Evolutionary conservation across 1,284 basidiomycete genomes (phyloP), one percentile per base, ranked within the genome.

Genomic region (Inonotus obliquus): DNA sequence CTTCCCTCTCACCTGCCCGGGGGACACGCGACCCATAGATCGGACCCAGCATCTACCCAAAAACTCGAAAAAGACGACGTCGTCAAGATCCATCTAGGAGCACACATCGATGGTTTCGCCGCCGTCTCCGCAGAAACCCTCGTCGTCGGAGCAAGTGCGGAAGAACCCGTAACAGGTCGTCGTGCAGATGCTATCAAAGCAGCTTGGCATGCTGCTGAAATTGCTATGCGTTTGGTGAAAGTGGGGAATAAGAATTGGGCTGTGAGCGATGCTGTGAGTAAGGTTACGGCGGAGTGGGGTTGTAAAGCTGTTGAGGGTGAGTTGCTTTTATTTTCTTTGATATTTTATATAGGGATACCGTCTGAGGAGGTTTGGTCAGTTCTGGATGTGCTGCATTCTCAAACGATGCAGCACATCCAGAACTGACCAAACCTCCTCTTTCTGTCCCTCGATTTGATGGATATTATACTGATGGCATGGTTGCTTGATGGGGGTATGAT

Each of bases 101-200:
- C 96, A 38, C 96, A 98, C 74, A 96, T 99, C 75, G 96, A 99
- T 75, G 96, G 93, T 64, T 94, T 89, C 72, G 91, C 94, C 23
- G 83, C 92, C 60, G 85, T 96, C 73, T 85, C 85, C 70, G 96
- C 93, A 62, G 96, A 99, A 79, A 98, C 95, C 47, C 75, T 97
- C 69, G 83, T 94, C 64, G 85, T 98, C 45, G 91, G 92, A 54
- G 87, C 91, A 53, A 85, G 86, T 59, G 76, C 79, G 25, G 76
- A 83, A 62, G 80, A 81, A 65, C 92, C 93, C 17, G 90, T 91
- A 32, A 92, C 90, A 11, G 96, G 94, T 57, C 79, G 87, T 63
- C 85, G 86, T 29, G 96, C 96, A 54, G 95, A 98, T 72, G 94
- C 89, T 54, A 77, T 99, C 75, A 90, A 92, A 75, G 97, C 97